phyloP scores from a whole-genome alignment of 139 green algal species.

The Chlorokybus atmophyticus region DNA sequence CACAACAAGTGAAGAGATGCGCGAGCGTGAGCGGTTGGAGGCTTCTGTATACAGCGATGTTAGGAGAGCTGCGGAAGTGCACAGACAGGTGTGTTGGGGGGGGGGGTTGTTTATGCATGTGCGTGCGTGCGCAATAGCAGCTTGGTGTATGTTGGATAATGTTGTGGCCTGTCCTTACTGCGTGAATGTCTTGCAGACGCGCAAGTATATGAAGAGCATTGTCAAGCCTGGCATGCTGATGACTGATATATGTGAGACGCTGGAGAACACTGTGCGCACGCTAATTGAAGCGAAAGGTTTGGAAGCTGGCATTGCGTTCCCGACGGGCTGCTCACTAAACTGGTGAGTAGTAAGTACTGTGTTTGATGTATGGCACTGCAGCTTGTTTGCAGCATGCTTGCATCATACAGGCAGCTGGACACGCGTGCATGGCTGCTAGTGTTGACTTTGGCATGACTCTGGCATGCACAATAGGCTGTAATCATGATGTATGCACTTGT shows the following conservation, averaged over 20 bases:
- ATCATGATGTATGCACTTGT: no score
- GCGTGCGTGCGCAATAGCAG: not conserved
- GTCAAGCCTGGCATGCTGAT: conserved; percentile 84
- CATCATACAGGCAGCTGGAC: no score
- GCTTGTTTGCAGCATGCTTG: no score
- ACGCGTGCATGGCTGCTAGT: no score
- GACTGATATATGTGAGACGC: conserved; percentile 79
- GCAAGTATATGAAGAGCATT: conserved; percentile 70
- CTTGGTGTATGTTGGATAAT: not conserved
- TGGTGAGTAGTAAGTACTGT: conserved; percentile 11
- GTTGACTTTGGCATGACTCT: no score
- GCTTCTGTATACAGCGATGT: conserved; percentile 83
- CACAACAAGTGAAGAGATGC: conserved; percentile 80
- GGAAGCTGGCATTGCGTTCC: conserved; percentile 78
- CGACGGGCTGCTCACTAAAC: conserved; percentile 89
- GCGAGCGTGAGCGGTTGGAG: conserved; percentile 52
- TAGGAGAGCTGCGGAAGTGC: conserved; percentile 84
- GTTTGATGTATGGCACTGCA: no score
- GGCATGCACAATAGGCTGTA: no score
- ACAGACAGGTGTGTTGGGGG: conserved; percentile 47
- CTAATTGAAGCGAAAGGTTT: conserved; percentile 85
- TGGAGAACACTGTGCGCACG: conserved; percentile 71
- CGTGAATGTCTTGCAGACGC: conserved; percentile 54
- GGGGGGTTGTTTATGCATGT: not conserved
- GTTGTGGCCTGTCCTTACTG: no score